Base-by-base conservation (phyloP, 192 early-diverging fungal species). In the Physocladia obscura region DNA sequence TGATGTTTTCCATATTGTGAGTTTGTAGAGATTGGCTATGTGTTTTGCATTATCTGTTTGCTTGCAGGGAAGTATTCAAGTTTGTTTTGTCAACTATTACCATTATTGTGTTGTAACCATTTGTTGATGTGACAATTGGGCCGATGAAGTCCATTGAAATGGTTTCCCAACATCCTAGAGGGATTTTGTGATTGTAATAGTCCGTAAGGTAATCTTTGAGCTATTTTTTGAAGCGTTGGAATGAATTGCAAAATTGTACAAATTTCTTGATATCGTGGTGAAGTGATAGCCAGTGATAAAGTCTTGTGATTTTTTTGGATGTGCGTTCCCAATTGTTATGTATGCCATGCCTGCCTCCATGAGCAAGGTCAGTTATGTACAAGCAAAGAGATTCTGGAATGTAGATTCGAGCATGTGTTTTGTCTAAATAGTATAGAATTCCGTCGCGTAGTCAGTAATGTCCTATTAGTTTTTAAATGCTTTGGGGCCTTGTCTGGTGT, bases 31-130 rank as follows among this genome's bases (percentile, higher is more conserved):
- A 44, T 44, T n/a, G 11, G 8, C 40, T n/a, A 44, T n/a, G n/a
- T 44, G 8, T 44, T n/a, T 44, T 8, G 40, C 40, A 44, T 8
- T 44, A 8, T n/a, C 8, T 13, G 40, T n/a, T n/a, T 44, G 11
- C n/a, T 44, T 8, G 40, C 8, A 13, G 40, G 40, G 73, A 34
- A 67, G 24, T 36, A 73, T 32, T 4, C 30, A 31, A 19, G 37
- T 49, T 49, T 65, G 69, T 47, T 85, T 87, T 0, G 80, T 83
- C 81, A 0, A 86, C 81, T 26, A 81, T 70, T 0, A 87, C 79
- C 1, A 72, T 67, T 11, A 87, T 77, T 0, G 71, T 49, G 39
- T 78, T 62, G 39, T 58, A 73, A 1, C 55, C 59, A 19, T 49
- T 4, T 1, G n/a, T 67, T 61, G 0, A 17, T 27, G 26, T 19